Conservation (phyloP, 208 protist genomes). For the Phytomonas sp. region DNA sequence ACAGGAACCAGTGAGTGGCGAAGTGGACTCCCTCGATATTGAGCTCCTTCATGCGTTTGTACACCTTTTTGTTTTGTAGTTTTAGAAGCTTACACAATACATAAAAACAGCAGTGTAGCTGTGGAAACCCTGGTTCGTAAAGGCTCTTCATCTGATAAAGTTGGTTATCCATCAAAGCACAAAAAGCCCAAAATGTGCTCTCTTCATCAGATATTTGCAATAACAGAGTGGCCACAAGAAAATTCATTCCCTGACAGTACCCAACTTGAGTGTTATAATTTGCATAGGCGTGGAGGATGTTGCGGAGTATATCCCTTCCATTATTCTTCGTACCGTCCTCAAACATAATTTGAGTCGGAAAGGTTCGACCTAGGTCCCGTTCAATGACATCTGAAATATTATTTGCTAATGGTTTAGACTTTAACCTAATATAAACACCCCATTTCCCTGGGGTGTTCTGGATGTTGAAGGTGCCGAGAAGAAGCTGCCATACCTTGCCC, state of each 20-base stretch:
- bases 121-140: conserved; percentile 68
- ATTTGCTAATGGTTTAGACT: conserved; percentile 15
- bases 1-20: conserved; percentile 84
- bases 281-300: conserved; percentile 75
- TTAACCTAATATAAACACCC: conserved; percentile 24
- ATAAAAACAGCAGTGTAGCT: conserved; percentile 55
- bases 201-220: conserved; percentile 78
- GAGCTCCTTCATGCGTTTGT: conserved; percentile 24
- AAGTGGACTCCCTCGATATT: conserved; percentile 48
- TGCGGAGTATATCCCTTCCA: conserved; percentile 56
- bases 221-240: conserved; percentile 77
- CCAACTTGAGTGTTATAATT: conserved; percentile 60
- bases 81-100: conserved; percentile 61
- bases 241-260: conserved; percentile 91
- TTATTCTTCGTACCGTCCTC: conserved; percentile 12
- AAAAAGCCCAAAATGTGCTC: conserved; percentile 78
- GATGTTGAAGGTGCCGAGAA: conserved; percentile 35
- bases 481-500: conserved; percentile 45
- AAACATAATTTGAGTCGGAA: conserved; percentile 79
- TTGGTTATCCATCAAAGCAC: conserved; percentile 66
- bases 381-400: conserved; percentile 60
- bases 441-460: conserved; percentile 10
- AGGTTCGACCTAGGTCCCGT: conserved; percentile 78
- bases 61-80: conserved; percentile 28
- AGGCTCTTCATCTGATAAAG: conserved; percentile 52